Percentiles rank a stretch among this genome's conserved stretches.
Conservation (phyloP, 495 filamentous ascomycete genomes). For the Aspergillus cristatus region DNA sequence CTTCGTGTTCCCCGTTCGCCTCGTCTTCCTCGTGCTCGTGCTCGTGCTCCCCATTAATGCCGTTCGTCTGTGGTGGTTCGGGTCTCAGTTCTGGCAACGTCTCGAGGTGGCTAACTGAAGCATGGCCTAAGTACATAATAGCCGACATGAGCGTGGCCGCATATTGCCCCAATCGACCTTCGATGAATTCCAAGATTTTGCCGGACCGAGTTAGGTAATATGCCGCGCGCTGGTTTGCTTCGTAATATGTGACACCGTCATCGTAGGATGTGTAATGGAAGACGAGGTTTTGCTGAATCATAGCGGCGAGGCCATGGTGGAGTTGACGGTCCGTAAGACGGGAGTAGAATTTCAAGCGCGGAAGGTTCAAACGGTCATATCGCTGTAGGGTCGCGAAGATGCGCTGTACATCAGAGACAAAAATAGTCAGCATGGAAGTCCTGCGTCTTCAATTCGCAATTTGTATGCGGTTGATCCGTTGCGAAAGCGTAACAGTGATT, state of each 20-base stretch:
- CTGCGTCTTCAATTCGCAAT: background rate
- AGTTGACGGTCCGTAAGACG: constrained; percentile 58
- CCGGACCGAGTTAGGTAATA: constrained; percentile 74
- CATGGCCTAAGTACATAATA: constrained; percentile 69
- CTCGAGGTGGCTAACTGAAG: constrained; percentile 59
- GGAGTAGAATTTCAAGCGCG: constrained; percentile 56
- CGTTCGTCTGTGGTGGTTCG: constrained; percentile 15
- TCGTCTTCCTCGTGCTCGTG: constrained; percentile 15
- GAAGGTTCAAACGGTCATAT: constrained; percentile 65
- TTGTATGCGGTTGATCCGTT: background rate
- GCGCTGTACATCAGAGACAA: constrained; percentile 35
- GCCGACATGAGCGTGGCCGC: constrained; percentile 64
- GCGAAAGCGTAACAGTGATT: constrained; percentile 4
- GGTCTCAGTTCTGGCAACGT: constrained; percentile 28
- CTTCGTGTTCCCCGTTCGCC: constrained; percentile 13
- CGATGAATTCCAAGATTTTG: constrained; percentile 68
- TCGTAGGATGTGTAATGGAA: constrained; percentile 60
- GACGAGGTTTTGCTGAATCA: constrained; percentile 82
- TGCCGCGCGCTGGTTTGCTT: constrained; percentile 62
- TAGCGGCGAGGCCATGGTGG: constrained; percentile 67
- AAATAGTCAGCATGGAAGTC: background rate
- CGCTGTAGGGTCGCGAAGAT: constrained; percentile 73
- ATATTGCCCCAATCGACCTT: constrained; percentile 56
- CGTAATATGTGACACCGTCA: constrained; percentile 61
- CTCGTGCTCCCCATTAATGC: constrained; percentile 25